Percentiles rank a stretch among this genome's conserved stretches.
Evolutionary conservation across 2,329 filamentous ascomycete species (phyloP).

Genomic region (Hymenotorrendiella dingleyae): DNA sequence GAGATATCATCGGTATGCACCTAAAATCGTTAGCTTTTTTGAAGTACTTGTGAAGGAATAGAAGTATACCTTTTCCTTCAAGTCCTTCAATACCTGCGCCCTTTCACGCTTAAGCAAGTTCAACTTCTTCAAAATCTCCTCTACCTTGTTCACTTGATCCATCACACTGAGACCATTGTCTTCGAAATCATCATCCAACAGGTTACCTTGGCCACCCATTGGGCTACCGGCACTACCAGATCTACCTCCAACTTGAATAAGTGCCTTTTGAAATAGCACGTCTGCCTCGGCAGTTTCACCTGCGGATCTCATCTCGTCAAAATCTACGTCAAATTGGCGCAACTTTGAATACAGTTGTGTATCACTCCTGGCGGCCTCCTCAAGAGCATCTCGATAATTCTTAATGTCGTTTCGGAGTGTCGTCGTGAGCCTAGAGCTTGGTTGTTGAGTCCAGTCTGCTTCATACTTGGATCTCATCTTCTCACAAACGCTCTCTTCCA

Average conservation of each 20-base stretch:
- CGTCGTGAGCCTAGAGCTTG: slow-evolving; percentile 81
- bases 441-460: slow-evolving; percentile 93
- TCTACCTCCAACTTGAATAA: slow-evolving; percentile 68
- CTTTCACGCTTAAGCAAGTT: slow-evolving; percentile 89
- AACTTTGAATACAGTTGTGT: slow-evolving; percentile 76
- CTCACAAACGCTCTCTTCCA: slow-evolving; percentile 96
- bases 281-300: slow-evolving; percentile 83
- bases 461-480: slow-evolving; percentile 99
- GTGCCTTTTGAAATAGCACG: slow-evolving; percentile 78
- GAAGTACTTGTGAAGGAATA: neutral
- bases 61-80: slow-evolving; percentile 83
- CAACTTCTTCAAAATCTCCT: slow-evolving; percentile 84
- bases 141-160: slow-evolving; percentile 83
- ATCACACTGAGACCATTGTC: slow-evolving; percentile 74
- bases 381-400: slow-evolving; percentile 81
- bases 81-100: slow-evolving; percentile 85
- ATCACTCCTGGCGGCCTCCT: slow-evolving; percentile 85
- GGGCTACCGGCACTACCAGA: slow-evolving; percentile 55
- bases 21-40: slow-evolving; percentile 39
- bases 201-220: slow-evolving; percentile 57
- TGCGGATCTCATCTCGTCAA: slow-evolving; percentile 91
- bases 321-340: slow-evolving; percentile 78
- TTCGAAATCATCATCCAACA: slow-evolving; percentile 88
- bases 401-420: slow-evolving; percentile 82
- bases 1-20: slow-evolving; percentile 96